Evolutionary conservation across 495 filamentous ascomycete genomes (phyloP).

Genomic region (Aspergillus diversus): DNA sequence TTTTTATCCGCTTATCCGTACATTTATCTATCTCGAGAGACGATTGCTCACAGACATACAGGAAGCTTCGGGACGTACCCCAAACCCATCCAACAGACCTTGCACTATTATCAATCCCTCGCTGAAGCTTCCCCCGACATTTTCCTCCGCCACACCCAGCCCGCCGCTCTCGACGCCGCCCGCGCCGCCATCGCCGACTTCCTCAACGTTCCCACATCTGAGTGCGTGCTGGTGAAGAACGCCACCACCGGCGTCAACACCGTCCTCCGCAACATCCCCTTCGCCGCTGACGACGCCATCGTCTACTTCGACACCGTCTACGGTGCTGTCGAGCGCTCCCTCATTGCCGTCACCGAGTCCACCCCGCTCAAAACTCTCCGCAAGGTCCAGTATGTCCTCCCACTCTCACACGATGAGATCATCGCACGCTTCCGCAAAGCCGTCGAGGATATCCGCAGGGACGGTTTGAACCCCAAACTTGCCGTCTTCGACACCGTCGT

Average conservation of each 20-base stretch:
- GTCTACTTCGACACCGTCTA: conserved; percentile 77
- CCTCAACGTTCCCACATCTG: conserved; percentile 62
- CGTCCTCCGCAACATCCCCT: conserved; percentile 72
- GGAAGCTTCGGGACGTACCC: conserved; percentile 81
- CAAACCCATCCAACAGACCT: conserved; percentile 55
- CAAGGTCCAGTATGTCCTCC: conserved; percentile 56
- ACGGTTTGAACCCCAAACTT: conserved; percentile 54
- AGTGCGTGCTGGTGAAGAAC: conserved; percentile 79
- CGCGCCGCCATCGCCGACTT: conserved; percentile 65
- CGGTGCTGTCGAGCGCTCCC: conserved; percentile 69
- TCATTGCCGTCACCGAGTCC: conserved; percentile 70
- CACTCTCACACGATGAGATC: conserved; percentile 62
- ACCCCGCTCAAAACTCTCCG: conserved; percentile 40
- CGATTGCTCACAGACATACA: conserved; percentile 13
- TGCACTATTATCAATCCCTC: conserved; percentile 58
- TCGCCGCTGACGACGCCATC: conserved; percentile 61
- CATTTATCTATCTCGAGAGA: neutral
- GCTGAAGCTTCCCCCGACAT: conserved; percentile 69
- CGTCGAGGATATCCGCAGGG: conserved; percentile 43
- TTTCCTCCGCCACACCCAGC: conserved; percentile 70
- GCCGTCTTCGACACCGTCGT: conserved; percentile 82
- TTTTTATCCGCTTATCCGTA: neutral
- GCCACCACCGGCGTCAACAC: conserved; percentile 81
- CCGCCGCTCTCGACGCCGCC: conserved; percentile 61
- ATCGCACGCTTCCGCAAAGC: conserved; percentile 53